Base-by-base conservation (phyloP, 2,329 filamentous ascomycete genomes). In the Scytalidium lignicola region DNA sequence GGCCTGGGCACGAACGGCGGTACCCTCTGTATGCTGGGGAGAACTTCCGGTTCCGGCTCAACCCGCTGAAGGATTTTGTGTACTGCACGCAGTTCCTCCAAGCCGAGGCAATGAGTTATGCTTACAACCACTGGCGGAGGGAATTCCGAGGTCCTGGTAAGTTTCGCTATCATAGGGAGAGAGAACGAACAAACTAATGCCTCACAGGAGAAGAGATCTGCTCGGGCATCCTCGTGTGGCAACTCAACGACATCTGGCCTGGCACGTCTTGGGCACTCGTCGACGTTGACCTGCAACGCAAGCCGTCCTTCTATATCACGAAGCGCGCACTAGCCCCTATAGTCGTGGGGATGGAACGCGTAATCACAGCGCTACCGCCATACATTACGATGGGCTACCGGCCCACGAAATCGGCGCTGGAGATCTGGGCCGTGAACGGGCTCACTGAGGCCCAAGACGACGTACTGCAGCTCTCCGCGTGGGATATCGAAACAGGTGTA, bases 201-300 rank as follows among this genome's bases (percentile, higher is more conserved):
- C 26, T 28, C n/a, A n/a, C n/a, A n/a, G 56, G 54, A 5, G 46
- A 54, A 22, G 55, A 59, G 15, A 48, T 68, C 49, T 86, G 83
- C 58, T 80, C 80, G 44, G 83, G 83, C 18, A 80, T 79, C n/a
- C n/a, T 10, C 41, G 79, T 85, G 4, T 86, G 83, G 83, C 83
- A 37, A 13, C 4, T n/a, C 15, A 37, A 37, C 15, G 32, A 37
- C 32, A 17, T 37, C 7, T 37, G n/a, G 81, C 82, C 82, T 2
- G 79, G 78, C 17, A 81, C 15, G 32, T 7, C 6, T n/a, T 37
- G 32, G 32, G 32, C 32, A 9, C 4, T 15, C 32, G 32, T 17
- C 15, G 32, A 37, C 15, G 10, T 15, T 17, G 5, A 37, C n/a
- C 32, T 37, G 32, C 7, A 17, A 13, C 32, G 6, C 5, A 37